phyloP scores from a whole-genome alignment of 1,139 yeast species.

The Saccharomyces pastorianus region DNA sequence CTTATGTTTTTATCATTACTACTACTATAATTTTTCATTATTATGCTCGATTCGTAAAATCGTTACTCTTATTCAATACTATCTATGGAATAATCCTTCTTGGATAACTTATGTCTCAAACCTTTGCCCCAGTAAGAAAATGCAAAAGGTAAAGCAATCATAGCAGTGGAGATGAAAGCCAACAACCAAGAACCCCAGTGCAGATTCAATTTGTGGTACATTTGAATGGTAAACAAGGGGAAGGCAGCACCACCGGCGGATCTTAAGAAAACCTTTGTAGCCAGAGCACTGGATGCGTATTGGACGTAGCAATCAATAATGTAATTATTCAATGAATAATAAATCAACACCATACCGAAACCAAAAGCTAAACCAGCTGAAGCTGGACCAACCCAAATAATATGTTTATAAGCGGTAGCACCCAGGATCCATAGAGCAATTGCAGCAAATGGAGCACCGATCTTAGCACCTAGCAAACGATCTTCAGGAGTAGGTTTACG shows the following conservation, averaged over 20 bases:
- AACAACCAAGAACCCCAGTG: conserved; percentile 70
- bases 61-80: conserved; percentile 13
- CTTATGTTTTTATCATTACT: not conserved
- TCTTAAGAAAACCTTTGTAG: conserved; percentile 82
- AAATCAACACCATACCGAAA: conserved; percentile 83
- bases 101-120: conserved; percentile 58
- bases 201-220: conserved; percentile 61
- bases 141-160: conserved; percentile 76
- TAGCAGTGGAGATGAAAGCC: conserved; percentile 75
- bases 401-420: conserved; percentile 71
- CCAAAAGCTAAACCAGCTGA: conserved; percentile 85
- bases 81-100: conserved; percentile 49
- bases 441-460: conserved; percentile 86
- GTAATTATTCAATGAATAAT: conserved; percentile 79
- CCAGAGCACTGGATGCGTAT: conserved; percentile 80
- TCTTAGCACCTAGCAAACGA: conserved; percentile 76
- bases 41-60: not conserved
- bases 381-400: conserved; percentile 93
- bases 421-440: conserved; percentile 80
- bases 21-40: not conserved
- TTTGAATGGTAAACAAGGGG: conserved; percentile 65
- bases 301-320: conserved; percentile 81
- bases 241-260: conserved; percentile 70
- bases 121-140: conserved; percentile 63
- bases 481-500: conserved; percentile 80